A percentile compares a stretch with the other conserved stretches of the same genome.
phyloP scores from a whole-genome alignment of 306 rosid species.

The Lablab purpureus region DNA sequence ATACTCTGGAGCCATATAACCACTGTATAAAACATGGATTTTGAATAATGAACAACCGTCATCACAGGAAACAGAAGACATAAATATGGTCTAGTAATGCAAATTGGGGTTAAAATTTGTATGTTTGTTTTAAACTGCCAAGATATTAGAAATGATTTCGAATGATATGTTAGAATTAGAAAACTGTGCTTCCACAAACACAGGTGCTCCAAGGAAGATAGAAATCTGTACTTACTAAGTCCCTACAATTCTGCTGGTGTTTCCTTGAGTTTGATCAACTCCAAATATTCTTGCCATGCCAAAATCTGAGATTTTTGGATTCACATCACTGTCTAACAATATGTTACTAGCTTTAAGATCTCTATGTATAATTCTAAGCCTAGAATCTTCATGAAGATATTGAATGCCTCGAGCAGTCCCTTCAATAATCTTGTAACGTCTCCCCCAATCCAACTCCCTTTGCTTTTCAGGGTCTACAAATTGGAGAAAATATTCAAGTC shows the following conservation, averaged over 20 bases:
- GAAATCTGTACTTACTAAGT: slow-evolving; percentile 57
- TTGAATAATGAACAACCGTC: neutral
- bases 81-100: neutral
- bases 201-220: neutral
- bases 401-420: slow-evolving; percentile 63
- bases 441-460: slow-evolving; percentile 54
- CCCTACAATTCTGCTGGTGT: slow-evolving; percentile 51
- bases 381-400: slow-evolving; percentile 69
- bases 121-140: neutral
- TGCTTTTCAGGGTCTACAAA: slow-evolving; percentile 45
- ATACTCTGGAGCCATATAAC: slow-evolving; percentile 45
- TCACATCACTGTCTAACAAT: slow-evolving; percentile 55
- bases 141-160: neutral
- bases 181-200: neutral
- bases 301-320: slow-evolving; percentile 68
- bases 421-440: slow-evolving; percentile 46
- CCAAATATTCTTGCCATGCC: slow-evolving; percentile 59
- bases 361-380: slow-evolving; percentile 60
- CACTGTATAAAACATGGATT: slow-evolving; percentile 28
- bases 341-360: slow-evolving; percentile 68
- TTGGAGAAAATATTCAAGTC: slow-evolving; percentile 13
- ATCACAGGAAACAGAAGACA: neutral
- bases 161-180: slow-evolving; percentile 12
- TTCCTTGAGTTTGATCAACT: slow-evolving; percentile 52
- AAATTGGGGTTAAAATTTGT: neutral